Conservation (phyloP, 164 flowering plant species). For the Warburgia ugandensis region DNA sequence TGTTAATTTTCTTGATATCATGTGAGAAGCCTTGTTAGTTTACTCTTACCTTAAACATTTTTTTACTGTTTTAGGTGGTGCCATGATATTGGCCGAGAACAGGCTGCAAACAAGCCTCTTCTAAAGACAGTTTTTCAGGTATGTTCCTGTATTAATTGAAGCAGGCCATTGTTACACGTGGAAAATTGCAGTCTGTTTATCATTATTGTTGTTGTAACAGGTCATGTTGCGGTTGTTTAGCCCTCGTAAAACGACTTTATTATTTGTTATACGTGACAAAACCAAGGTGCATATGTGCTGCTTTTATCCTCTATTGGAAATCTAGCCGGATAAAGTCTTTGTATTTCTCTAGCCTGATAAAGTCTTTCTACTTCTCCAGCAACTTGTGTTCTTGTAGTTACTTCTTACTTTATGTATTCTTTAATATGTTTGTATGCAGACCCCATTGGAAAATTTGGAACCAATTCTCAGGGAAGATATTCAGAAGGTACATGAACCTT, state of each 20-base stretch:
- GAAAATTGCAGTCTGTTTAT: slow-evolving; percentile 5
- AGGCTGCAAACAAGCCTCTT: slow-evolving; percentile 98
- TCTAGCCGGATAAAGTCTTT: neutral
- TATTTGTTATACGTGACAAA: slow-evolving; percentile 96
- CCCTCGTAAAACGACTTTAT: slow-evolving; percentile 91
- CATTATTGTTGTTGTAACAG: slow-evolving; percentile 27
- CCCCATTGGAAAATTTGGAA: slow-evolving; percentile 89
- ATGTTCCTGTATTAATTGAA: slow-evolving; percentile 6
- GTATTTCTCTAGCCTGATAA: neutral
- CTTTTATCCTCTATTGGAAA: neutral
- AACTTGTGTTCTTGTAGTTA: neutral
- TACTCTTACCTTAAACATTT: neutral
- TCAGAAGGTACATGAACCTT: slow-evolving; percentile 52
- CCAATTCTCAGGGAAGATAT: slow-evolving; percentile 94
- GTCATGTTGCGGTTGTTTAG: slow-evolving; percentile 98
- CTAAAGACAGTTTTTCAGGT: slow-evolving; percentile 94
- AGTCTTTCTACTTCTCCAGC: neutral
- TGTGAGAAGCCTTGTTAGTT: neutral
- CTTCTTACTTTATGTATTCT: neutral
- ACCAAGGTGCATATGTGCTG: slow-evolving; percentile 48
- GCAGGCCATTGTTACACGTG: neutral
- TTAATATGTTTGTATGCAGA: slow-evolving; percentile 35
- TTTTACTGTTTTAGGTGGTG: slow-evolving; percentile 67
- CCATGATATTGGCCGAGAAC: slow-evolving; percentile 99
- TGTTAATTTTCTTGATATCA: neutral